These are phyloP conservation scores for Oxyria digyna DNA, from an alignment of 148 eudicot species.

Conservation along the genomic window DNA sequence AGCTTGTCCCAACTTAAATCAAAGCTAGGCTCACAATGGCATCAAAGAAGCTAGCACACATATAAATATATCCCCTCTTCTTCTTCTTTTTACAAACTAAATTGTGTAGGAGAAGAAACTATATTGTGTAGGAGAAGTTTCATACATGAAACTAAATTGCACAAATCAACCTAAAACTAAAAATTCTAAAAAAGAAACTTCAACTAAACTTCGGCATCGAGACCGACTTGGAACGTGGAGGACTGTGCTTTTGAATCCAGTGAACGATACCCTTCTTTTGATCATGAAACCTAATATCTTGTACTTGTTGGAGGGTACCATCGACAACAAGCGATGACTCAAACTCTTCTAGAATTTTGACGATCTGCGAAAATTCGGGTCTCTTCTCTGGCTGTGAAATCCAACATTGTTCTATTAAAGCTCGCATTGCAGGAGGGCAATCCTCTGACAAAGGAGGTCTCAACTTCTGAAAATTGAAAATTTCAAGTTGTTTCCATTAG, in stretches of 20 bases:
- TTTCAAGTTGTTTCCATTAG: no score
- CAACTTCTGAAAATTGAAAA: slow-evolving; percentile 62
- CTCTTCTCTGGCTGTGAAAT: slow-evolving; percentile 67
- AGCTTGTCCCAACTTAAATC: no score
- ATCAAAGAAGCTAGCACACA: no score
- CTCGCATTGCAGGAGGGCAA: slow-evolving; percentile 68
- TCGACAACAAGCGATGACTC: slow-evolving; percentile 42
- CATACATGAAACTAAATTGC: no score
- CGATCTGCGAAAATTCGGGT: slow-evolving; percentile 90
- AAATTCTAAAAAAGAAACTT: slow-evolving; percentile 2
- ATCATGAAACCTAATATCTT: slow-evolving; percentile 40
- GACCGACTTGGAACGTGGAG: slow-evolving; percentile 20
- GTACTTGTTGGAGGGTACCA: slow-evolving; percentile 50
- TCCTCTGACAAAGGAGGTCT: slow-evolving; percentile 57
- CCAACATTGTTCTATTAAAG: slow-evolving; percentile 88
- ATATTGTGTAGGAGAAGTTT: no score
- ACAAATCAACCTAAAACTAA: not conserved
- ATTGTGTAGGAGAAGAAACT: no score
- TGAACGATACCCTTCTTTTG: slow-evolving; percentile 58
- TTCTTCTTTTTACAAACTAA: no score
- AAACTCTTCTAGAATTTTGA: slow-evolving; percentile 68
- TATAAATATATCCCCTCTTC: no score
- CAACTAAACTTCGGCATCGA: slow-evolving; percentile 44
- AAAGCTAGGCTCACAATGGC: no score
- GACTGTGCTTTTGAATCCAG: slow-evolving; percentile 73